A percentile compares a stretch with the other conserved stretches of the same genome.
Conservation (phyloP, 345 rosid species). For the Acer campestre region DNA sequence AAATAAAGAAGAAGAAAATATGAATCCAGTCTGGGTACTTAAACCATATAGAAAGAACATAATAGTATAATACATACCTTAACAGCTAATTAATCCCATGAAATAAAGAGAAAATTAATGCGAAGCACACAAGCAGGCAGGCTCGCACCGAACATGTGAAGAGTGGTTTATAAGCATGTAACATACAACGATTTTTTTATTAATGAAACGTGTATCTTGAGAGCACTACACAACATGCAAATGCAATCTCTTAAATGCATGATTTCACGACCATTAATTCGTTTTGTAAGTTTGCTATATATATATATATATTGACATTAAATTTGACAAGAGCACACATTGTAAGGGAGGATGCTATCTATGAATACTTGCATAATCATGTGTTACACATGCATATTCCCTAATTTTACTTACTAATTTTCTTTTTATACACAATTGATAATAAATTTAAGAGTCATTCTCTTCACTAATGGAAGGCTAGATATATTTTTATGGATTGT, state of each 20-base stretch:
- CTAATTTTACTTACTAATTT: too few relatives aligned
- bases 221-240: not conserved
- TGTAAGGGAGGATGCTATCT: too few relatives aligned
- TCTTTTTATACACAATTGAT: too few relatives aligned
- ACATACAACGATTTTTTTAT: not conserved
- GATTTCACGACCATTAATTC: not conserved
- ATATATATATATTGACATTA: not conserved
- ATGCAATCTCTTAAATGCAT: not conserved
- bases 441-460: too few relatives aligned
- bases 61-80: too few relatives aligned
- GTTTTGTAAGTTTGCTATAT: not conserved
- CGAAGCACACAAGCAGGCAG: not conserved
- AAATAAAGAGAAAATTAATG: not conserved
- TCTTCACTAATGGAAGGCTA: too few relatives aligned
- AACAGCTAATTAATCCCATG: not conserved
- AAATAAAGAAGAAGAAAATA: too few relatives aligned
- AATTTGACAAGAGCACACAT: not conserved
- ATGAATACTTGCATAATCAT: too few relatives aligned
- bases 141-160: not conserved
- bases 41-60: too few relatives aligned
- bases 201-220: not conserved
- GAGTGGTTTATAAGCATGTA: not conserved
- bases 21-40: too few relatives aligned
- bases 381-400: too few relatives aligned
- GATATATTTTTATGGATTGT: too few relatives aligned